phyloP scores from a whole-genome alignment of 1,284 basidiomycete genomes.

The Boletellus sp. region DNA sequence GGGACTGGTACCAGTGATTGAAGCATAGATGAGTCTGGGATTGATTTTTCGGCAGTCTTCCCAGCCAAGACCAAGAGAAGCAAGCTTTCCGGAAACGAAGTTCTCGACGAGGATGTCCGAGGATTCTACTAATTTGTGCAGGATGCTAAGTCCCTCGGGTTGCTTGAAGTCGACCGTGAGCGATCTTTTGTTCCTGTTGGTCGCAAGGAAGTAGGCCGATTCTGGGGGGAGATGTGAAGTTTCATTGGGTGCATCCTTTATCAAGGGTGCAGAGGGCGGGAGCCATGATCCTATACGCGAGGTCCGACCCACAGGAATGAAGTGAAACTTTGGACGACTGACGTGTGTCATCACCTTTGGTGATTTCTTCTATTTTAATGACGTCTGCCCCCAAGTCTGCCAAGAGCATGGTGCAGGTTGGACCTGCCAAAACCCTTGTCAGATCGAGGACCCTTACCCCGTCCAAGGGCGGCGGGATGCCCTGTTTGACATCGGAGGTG shows the following conservation, averaged over 20 bases:
- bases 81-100: conserved; percentile 81
- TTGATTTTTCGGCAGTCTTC: conserved; percentile 82
- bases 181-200: conserved; percentile 88
- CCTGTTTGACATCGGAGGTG: conserved; percentile 27
- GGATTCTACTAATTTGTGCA: conserved; percentile 68
- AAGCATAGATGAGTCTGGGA: conserved; percentile 82
- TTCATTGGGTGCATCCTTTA: conserved; percentile 46
- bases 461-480: conserved; percentile 73
- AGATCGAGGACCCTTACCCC: conserved; percentile 83
- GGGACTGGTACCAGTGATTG: conserved; percentile 64
- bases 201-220: conserved; percentile 89
- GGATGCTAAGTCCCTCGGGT: conserved; percentile 72
- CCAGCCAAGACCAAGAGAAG: conserved; percentile 81
- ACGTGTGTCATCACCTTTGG: conserved; percentile 89
- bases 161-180: conserved; percentile 87
- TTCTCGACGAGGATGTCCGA: conserved; percentile 91
- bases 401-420: conserved; percentile 86
- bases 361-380: conserved; percentile 83
- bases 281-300: conserved; percentile 64
- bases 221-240: conserved; percentile 78
- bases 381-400: conserved; percentile 90
- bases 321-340: conserved; percentile 24
- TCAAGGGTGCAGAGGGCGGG: conserved; percentile 71
- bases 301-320: conserved; percentile 8
- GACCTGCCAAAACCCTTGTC: conserved; percentile 86